Evolutionary conservation across 208 protist species (phyloP), one percentile per base, ranked within the genome.

Genomic region (Acanthamoeba royreba): DNA sequence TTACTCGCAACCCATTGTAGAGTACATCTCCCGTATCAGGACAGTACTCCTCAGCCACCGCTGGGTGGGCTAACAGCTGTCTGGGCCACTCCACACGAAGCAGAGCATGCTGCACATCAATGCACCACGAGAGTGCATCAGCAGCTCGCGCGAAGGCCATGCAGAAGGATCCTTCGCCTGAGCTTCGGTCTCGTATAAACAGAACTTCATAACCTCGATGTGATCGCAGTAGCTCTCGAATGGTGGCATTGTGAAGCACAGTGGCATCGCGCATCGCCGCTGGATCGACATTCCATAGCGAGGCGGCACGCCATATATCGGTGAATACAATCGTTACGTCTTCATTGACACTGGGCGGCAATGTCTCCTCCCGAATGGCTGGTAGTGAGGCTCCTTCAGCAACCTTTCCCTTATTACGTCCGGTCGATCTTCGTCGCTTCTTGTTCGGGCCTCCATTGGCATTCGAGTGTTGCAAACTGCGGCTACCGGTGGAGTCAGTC

Each of bases 161-260:
- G 43, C 52, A 81, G 63, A 92, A 92, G 38, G 87, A 91, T 5
- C 85, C 85, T 25, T 91, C 85, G 5, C 85, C 85, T 9, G 38
- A 58, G 77, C 52, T 86, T 9, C 42, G 25, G 40, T 86, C 77
- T 0, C 28, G 25, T 4, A 86, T 8, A 42, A 86, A 86, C 5
- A 86, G 40, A 33, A 86, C 77, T 35, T 86, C 77, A 22, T 86
- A 86, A 42, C 77, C 77, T 11, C 77, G 42, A 53, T 86, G 77
- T 4, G 7, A 1, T 1, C 1, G 25, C 42, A 86, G 38, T 1
- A 35, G 11, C 2, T 9, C 40, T 2, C 77, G 25, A n/a, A 53
- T 3, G 2, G 46, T 35, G 8, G 25, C 45, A 25, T 86, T 86
- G 28, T 86, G 77, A 3, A 86, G 28, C 4, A 86, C 31, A 11